phyloP scores from a whole-genome alignment of 148 eudicot genomes.

The Chenopodium suecicum region DNA sequence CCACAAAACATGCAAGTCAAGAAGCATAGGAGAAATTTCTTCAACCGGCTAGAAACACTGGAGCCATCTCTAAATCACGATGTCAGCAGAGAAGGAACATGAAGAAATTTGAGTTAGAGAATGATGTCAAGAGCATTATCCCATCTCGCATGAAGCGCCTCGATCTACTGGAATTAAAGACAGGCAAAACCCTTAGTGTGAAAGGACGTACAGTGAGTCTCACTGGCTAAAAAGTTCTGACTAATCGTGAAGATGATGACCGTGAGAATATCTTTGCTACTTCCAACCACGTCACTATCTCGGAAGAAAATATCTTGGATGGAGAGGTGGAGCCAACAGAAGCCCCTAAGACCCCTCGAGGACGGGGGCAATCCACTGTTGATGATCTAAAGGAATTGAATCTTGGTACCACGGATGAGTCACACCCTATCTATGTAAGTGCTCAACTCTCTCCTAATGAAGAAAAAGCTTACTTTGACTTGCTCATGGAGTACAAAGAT shows the following conservation, averaged over 20 bases:
- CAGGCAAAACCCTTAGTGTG: background rate
- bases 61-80: too few relatives aligned
- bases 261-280: background rate
- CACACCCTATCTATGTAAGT: background rate
- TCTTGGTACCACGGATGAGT: background rate
- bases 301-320: background rate
- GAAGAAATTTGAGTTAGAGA: background rate
- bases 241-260: background rate
- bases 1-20: too few relatives aligned
- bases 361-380: constrained; percentile 7
- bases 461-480: background rate
- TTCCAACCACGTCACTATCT: background rate
- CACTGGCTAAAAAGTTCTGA: background rate
- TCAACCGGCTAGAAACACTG: too few relatives aligned
- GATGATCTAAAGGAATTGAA: constrained; percentile 9
- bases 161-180: background rate
- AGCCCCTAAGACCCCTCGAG: background rate
- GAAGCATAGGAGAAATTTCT: too few relatives aligned
- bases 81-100: background rate
- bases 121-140: background rate
- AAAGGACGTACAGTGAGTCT: background rate
- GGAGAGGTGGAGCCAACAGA: background rate
- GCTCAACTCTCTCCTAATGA: background rate
- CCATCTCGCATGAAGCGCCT: background rate
- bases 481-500: background rate